Conservation (phyloP, 208 protist genomes). For the Zelonia costaricensis region DNA sequence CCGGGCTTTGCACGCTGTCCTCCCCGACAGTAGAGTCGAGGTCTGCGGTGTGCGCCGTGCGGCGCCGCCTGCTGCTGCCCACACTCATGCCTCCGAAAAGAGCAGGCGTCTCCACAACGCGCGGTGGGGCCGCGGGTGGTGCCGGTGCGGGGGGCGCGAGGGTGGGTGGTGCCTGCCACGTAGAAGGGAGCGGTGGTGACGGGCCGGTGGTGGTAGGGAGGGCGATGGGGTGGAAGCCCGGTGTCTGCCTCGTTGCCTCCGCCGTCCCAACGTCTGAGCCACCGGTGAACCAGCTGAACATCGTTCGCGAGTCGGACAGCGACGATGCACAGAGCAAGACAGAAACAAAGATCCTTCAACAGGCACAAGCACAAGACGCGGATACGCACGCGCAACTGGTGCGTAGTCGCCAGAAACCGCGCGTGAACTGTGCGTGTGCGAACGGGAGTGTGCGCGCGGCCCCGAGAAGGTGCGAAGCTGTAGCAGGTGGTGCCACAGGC, state of each 20-base stretch:
- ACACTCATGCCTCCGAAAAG: neutral
- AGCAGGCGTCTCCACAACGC: neutral
- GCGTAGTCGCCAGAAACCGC: too few relatives aligned
- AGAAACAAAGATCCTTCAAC: too few relatives aligned
- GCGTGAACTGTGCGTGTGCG: too few relatives aligned
- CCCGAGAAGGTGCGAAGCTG: too few relatives aligned
- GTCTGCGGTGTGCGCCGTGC: neutral
- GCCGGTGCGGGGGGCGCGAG: neutral
- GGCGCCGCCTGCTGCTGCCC: too few relatives aligned
- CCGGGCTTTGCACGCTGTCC: too few relatives aligned
- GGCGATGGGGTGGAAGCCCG: constrained; percentile 15
- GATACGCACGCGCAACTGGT: too few relatives aligned
- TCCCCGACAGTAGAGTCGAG: too few relatives aligned
- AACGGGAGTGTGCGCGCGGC: too few relatives aligned
- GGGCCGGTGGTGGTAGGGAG: neutral
- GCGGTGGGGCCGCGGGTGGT: neutral
- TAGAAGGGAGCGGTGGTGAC: neutral
- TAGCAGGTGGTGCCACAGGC: too few relatives aligned
- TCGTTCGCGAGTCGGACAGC: neutral
- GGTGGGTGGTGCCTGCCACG: neutral
- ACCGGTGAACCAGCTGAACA: constrained; percentile 37
- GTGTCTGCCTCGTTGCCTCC: neutral
- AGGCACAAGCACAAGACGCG: too few relatives aligned
- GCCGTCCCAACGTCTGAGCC: neutral
- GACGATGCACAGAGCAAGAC: neutral